Percentiles rank a stretch among this genome's conserved stretches.
These are phyloP conservation scores for Fraxinus sp. DNA, from an alignment of 305 asterid species.

Conservation along the genomic window DNA sequence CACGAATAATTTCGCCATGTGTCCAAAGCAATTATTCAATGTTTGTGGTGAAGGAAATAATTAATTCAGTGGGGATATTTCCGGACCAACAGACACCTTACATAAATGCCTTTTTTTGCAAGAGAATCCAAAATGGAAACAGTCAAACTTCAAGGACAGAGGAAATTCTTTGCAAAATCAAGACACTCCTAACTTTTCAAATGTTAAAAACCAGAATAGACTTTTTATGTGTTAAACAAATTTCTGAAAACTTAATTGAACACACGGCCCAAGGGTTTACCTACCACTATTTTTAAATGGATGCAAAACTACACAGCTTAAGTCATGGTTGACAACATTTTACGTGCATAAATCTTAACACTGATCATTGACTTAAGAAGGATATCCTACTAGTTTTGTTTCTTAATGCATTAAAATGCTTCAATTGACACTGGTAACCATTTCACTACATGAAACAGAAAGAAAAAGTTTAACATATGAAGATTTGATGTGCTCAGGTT, in stretches of 20 bases:
- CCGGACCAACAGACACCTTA: not conserved
- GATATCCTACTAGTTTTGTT: not conserved
- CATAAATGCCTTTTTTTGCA: not conserved
- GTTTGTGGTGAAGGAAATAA: not conserved
- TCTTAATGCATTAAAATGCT: not conserved
- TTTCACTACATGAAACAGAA: not conserved
- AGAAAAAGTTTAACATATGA: not conserved
- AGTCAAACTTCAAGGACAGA: not conserved
- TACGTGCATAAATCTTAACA: not conserved
- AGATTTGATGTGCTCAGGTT: not conserved
- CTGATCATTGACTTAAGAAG: not conserved
- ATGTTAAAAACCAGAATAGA: not conserved
- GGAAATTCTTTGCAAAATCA: not conserved
- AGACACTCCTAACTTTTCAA: not conserved
- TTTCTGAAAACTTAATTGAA: not conserved
- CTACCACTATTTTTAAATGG: not conserved
- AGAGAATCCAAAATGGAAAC: not conserved
- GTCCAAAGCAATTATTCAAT: not conserved
- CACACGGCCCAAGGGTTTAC: not conserved
- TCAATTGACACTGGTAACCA: conserved; percentile 1
- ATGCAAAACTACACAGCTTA: not conserved
- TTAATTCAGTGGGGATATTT: not conserved
- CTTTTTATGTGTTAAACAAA: not conserved
- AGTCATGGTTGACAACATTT: not conserved
- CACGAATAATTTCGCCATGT: not conserved